These are phyloP conservation scores for Brassica incana DNA, from an alignment of 345 rosid genomes.

Conservation along the genomic window DNA sequence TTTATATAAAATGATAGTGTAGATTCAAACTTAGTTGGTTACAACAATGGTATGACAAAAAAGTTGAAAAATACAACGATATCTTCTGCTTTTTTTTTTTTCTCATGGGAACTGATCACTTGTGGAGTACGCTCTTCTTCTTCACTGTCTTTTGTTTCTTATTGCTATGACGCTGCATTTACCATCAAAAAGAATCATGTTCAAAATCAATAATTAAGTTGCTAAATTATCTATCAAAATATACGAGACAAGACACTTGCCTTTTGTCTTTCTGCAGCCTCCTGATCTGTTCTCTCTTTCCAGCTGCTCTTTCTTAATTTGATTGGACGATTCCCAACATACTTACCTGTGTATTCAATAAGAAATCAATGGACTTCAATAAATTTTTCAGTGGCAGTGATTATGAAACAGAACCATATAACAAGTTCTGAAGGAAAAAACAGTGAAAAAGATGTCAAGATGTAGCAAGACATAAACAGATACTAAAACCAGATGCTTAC, in stretches of 20 bases:
- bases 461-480: slow-evolving; percentile 12
- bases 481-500: slow-evolving; percentile 37
- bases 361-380: background rate
- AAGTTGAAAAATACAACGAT: background rate
- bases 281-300: slow-evolving; percentile 85
- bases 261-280: slow-evolving; percentile 74
- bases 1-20: background rate
- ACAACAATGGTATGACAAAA: background rate
- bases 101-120: slow-evolving; percentile 35
- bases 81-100: background rate
- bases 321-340: slow-evolving; percentile 95
- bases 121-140: slow-evolving; percentile 88
- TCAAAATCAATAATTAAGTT: background rate
- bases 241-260: slow-evolving; percentile 33
- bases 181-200: background rate
- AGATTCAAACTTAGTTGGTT: background rate
- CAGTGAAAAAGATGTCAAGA: background rate
- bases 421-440: background rate
- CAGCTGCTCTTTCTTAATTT: slow-evolving; percentile 96
- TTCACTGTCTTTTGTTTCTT: slow-evolving; percentile 72
- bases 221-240: background rate
- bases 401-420: slow-evolving; percentile 4
- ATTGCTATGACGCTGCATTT: slow-evolving; percentile 51
- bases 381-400: background rate
- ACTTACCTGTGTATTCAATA: slow-evolving; percentile 63